Conservation (phyloP, 331 rosid species). For the Rhamnella rubrinervis region DNA sequence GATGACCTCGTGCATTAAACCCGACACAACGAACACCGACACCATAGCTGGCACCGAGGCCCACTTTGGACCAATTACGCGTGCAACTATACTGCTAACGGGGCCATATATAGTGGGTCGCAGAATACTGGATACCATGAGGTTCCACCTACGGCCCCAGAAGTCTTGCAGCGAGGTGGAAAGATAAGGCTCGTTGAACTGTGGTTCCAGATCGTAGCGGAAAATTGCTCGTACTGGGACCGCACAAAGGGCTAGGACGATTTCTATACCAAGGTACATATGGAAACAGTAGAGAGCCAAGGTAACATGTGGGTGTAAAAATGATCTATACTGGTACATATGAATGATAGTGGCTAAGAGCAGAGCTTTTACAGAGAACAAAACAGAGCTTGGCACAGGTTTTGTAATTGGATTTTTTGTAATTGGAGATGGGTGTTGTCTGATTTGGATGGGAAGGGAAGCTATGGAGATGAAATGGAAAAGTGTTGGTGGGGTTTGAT, state of each 20-base stretch:
- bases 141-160: conserved; percentile 90
- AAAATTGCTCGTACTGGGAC: conserved; percentile 37
- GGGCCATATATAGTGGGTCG: conserved; percentile 54
- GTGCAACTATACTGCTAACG: not conserved
- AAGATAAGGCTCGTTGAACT: conserved; percentile 63
- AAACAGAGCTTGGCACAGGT: conserved; percentile 4
- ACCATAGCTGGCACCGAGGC: conserved; percentile 20
- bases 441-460: conserved; percentile 59
- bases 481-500: conserved; percentile 30
- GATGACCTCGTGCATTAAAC: conserved; percentile 61
- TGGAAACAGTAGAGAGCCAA: conserved; percentile 40
- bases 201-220: conserved; percentile 52
- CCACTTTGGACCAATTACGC: conserved; percentile 15
- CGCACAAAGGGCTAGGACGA: conserved; percentile 35
- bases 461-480: conserved; percentile 57
- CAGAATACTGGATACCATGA: conserved; percentile 57
- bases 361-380: conserved; percentile 30
- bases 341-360: conserved; percentile 27
- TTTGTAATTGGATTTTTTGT: not conserved
- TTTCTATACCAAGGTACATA: conserved; percentile 54
- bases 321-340: conserved; percentile 29
- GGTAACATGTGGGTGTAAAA: conserved; percentile 29
- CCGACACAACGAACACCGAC: conserved; percentile 47
- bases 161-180: conserved; percentile 73
- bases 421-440: conserved; percentile 13